Percentiles rank a stretch among this genome's conserved stretches.
Conservation (phyloP, 805 yeast species). For the Wickerhamomyces sydowiorum region DNA sequence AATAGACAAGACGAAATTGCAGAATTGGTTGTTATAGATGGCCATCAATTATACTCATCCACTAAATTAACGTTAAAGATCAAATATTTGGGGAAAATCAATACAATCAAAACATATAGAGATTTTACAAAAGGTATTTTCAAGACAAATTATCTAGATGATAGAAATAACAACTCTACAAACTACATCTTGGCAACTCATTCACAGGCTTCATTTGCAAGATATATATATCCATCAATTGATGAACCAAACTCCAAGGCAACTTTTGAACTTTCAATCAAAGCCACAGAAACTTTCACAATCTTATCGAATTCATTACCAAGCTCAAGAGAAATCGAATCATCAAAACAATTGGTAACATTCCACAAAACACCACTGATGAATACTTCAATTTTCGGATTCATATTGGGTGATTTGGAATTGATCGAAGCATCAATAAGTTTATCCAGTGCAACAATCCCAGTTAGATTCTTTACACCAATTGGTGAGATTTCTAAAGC, state of each 20-base stretch:
- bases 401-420: constrained; percentile 65
- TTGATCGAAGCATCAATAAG: constrained; percentile 32
- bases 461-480: constrained; percentile 51
- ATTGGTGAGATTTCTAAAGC: constrained; percentile 45
- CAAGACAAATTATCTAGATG: constrained; percentile 57
- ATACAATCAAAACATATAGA: constrained; percentile 41
- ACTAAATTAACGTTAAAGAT: constrained; percentile 19
- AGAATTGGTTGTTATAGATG: constrained; percentile 3
- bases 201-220: constrained; percentile 62
- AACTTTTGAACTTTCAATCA: constrained; percentile 42
- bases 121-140: constrained; percentile 63
- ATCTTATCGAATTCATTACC: constrained; percentile 47
- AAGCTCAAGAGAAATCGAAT: constrained; percentile 20
- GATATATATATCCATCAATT: constrained; percentile 59
- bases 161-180: constrained; percentile 41
- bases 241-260: constrained; percentile 60
- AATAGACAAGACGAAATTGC: constrained; percentile 21
- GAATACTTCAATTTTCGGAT: constrained; percentile 60
- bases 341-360: constrained; percentile 25
- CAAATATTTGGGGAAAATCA: constrained; percentile 46
- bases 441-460: constrained; percentile 26
- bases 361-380: constrained; percentile 55
- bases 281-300: constrained; percentile 36
- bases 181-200: constrained; percentile 62
- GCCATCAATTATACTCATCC: not conserved